A percentile compares a stretch with the other conserved stretches of the same genome.
Evolutionary conservation across 441 rosid species (phyloP).

Genomic region (Metrosideros polymorpha): DNA sequence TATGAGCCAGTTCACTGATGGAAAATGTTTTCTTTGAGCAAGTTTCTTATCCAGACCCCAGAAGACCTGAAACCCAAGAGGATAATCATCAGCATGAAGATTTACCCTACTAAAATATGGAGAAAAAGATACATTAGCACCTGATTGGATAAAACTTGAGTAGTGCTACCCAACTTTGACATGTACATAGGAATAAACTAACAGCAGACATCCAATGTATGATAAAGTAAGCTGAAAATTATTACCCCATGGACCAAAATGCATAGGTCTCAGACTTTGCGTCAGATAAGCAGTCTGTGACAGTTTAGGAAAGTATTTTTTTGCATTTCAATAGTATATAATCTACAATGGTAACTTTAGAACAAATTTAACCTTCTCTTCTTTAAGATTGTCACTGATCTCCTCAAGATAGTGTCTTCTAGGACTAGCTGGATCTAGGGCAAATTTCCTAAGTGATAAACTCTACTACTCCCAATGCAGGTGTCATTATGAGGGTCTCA

Average conservation of each 20-base stretch:
- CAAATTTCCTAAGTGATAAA: neutral
- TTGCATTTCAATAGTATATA: neutral
- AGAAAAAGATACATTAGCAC: neutral
- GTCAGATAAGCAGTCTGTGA: neutral
- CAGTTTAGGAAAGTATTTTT: neutral
- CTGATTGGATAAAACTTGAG: neutral
- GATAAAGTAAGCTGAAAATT: neutral
- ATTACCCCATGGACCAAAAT: neutral
- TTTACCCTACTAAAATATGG: neutral
- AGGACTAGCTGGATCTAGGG: neutral
- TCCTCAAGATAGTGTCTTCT: neutral
- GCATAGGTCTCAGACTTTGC: neutral
- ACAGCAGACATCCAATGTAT: neutral
- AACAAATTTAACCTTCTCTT: neutral
- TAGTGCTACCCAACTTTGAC: neutral
- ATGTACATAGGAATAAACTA: neutral
- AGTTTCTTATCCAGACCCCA: slow-evolving; percentile 99
- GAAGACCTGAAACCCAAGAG: slow-evolving; percentile 52
- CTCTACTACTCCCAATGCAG: neutral
- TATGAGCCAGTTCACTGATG: slow-evolving; percentile 98
- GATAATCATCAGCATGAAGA: neutral
- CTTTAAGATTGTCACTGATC: neutral
- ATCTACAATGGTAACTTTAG: neutral
- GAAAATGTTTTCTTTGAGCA: slow-evolving; percentile 99
- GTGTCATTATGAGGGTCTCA: neutral